Evolutionary conservation across 2,329 filamentous ascomycete genomes (phyloP).

Genomic region (Monilinia fructigena): DNA sequence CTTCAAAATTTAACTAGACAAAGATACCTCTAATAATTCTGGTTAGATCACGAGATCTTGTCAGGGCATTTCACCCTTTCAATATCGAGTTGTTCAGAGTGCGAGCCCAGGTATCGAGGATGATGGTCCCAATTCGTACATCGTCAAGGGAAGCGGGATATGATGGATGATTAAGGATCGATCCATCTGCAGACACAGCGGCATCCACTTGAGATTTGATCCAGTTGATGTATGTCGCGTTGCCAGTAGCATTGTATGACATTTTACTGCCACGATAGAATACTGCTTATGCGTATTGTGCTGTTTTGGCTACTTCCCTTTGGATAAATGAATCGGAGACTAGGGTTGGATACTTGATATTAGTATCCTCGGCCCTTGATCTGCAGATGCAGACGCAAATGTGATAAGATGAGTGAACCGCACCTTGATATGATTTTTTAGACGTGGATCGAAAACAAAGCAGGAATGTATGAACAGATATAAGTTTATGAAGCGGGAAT

Average conservation of each 20-base stretch:
- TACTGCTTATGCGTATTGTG: slow-evolving; percentile 16
- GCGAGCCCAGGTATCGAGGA: slow-evolving; percentile 22
- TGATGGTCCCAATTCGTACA: slow-evolving; percentile 47
- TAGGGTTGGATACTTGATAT: slow-evolving; percentile 17
- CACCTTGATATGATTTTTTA: background rate
- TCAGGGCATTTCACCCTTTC: background rate
- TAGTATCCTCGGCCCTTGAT: background rate
- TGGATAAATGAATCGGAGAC: slow-evolving; percentile 19
- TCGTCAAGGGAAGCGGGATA: slow-evolving; percentile 52
- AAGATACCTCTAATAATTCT: background rate
- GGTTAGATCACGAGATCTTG: background rate
- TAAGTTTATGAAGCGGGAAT: too few relatives aligned
- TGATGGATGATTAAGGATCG: slow-evolving; percentile 47
- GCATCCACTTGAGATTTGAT: slow-evolving; percentile 49
- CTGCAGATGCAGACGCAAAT: slow-evolving; percentile 5
- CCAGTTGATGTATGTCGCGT: slow-evolving; percentile 47
- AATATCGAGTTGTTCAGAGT: slow-evolving; percentile 33
- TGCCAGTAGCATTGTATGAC: slow-evolving; percentile 45
- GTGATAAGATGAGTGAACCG: slow-evolving; percentile 1
- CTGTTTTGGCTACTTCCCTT: slow-evolving; percentile 11
- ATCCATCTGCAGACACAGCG: slow-evolving; percentile 49
- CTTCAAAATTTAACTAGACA: background rate
- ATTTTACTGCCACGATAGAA: slow-evolving; percentile 24
- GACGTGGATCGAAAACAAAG: background rate
- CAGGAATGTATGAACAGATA: background rate